Conservation (phyloP, 2,329 filamentous ascomycete genomes). For the Diatrype stigma region DNA sequence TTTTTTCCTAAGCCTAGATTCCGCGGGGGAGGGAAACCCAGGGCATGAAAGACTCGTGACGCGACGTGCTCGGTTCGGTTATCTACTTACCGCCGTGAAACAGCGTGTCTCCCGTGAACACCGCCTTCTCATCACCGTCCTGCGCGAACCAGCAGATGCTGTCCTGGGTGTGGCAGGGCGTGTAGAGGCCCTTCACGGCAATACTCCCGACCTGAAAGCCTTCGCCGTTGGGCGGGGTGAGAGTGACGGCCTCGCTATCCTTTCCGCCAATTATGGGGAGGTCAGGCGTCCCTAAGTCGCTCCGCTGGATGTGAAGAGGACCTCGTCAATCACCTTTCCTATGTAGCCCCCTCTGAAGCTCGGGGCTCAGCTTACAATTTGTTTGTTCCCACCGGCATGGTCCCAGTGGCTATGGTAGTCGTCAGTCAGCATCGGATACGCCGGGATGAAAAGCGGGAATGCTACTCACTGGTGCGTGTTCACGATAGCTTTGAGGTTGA, state of each 20-base stretch:
- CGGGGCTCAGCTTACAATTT: slow-evolving; percentile 56
- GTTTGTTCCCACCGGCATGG: slow-evolving; percentile 86
- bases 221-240: slow-evolving; percentile 70
- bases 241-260: slow-evolving; percentile 75
- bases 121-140: slow-evolving; percentile 68
- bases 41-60: no score
- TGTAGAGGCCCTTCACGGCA: slow-evolving; percentile 81
- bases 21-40: slow-evolving; percentile 4
- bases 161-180: slow-evolving; percentile 96
- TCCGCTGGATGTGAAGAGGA: slow-evolving; percentile 21
- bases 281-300: slow-evolving; percentile 50
- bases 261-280: slow-evolving; percentile 83
- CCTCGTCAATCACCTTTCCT: neutral
- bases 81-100: slow-evolving; percentile 78
- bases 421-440: slow-evolving; percentile 5
- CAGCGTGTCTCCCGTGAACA: slow-evolving; percentile 94
- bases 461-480: slow-evolving; percentile 94
- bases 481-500: slow-evolving; percentile 84
- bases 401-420: slow-evolving; percentile 72
- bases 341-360: neutral
- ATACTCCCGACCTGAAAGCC: slow-evolving; percentile 82
- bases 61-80: no score
- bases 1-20: no score
- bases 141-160: slow-evolving; percentile 94
- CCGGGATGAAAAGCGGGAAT: neutral